Evolutionary conservation across 352 stramenopile species (phyloP).

Genomic region (Peronospora destructor): DNA sequence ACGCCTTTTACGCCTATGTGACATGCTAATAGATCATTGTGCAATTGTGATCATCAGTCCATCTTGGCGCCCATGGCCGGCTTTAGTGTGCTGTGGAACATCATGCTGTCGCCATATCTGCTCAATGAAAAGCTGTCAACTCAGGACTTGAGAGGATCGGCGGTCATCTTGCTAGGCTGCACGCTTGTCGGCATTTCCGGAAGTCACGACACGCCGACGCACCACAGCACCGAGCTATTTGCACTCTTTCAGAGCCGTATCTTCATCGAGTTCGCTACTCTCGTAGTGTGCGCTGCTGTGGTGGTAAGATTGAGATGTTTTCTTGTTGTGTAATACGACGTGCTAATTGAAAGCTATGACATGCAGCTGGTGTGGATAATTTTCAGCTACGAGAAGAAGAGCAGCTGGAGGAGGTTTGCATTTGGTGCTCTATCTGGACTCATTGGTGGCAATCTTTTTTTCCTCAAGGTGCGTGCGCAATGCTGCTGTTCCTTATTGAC

Average conservation of each 20-base stretch:
- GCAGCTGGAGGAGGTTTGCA: slow-evolving; percentile 68
- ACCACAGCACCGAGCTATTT: slow-evolving; percentile 73
- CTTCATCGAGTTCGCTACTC: slow-evolving; percentile 67
- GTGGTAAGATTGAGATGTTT: slow-evolving; percentile 31
- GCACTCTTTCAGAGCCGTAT: slow-evolving; percentile 58
- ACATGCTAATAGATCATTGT: slow-evolving; percentile 23
- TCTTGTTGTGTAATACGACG: neutral
- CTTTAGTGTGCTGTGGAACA: slow-evolving; percentile 87
- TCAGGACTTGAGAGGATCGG: slow-evolving; percentile 63
- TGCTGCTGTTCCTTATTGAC: neutral
- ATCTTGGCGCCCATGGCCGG: slow-evolving; percentile 82
- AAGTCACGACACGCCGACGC: slow-evolving; percentile 71
- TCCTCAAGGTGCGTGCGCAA: slow-evolving; percentile 58
- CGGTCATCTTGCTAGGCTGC: slow-evolving; percentile 71
- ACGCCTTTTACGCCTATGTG: slow-evolving; percentile 7
- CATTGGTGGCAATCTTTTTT: slow-evolving; percentile 81
- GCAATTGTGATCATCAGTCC: slow-evolving; percentile 34
- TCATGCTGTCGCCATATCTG: slow-evolving; percentile 75
- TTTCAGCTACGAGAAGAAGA: slow-evolving; percentile 53
- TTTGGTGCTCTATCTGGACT: slow-evolving; percentile 74
- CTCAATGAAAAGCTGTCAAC: slow-evolving; percentile 72
- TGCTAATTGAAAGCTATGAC: slow-evolving; percentile 6
- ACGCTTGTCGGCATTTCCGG: slow-evolving; percentile 70
- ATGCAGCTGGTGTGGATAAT: slow-evolving; percentile 68
- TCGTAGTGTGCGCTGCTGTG: slow-evolving; percentile 31